phyloP scores from a whole-genome alignment of 352 stramenopile species.

The Phytophthora hibernalis region DNA sequence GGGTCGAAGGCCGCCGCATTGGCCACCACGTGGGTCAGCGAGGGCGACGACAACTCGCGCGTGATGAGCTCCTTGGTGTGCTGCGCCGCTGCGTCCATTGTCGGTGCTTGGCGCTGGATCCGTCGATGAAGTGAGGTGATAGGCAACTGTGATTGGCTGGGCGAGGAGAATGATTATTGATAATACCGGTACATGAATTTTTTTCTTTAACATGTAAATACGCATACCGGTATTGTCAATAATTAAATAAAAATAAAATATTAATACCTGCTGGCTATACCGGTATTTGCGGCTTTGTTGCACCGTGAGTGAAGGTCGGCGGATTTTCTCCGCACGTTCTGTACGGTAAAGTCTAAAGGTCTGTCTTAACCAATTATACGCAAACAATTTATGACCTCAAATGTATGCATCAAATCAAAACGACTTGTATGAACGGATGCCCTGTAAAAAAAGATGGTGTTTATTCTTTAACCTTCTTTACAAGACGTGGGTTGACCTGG shows the following conservation, averaged over 20 bases:
- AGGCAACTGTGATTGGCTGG: too few species aligned
- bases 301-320: constrained; percentile 5
- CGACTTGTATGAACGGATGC: background rate
- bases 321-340: constrained; percentile 33
- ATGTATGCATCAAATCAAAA: background rate
- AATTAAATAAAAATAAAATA: too few species aligned
- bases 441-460: constrained; percentile 9
- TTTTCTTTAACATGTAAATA: too few species aligned
- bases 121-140: constrained; percentile 1
- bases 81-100: constrained; percentile 59
- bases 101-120: constrained; percentile 7
- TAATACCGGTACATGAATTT: too few species aligned
- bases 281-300: too few species aligned
- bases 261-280: too few species aligned
- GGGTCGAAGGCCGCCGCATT: constrained; percentile 57
- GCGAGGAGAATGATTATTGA: too few species aligned
- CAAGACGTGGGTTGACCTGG: constrained; percentile 16
- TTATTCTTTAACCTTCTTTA: background rate
- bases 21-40: background rate
- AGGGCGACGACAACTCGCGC: constrained; percentile 53
- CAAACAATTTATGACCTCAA: too few species aligned
- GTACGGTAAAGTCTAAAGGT: constrained; percentile 10
- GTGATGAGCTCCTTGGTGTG: constrained; percentile 70
- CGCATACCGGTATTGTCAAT: too few species aligned
- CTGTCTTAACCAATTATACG: background rate